These are phyloP conservation scores for Colletotrichum spaethianum DNA, from an alignment of 2,329 filamentous ascomycete species.

Conservation along the genomic window DNA sequence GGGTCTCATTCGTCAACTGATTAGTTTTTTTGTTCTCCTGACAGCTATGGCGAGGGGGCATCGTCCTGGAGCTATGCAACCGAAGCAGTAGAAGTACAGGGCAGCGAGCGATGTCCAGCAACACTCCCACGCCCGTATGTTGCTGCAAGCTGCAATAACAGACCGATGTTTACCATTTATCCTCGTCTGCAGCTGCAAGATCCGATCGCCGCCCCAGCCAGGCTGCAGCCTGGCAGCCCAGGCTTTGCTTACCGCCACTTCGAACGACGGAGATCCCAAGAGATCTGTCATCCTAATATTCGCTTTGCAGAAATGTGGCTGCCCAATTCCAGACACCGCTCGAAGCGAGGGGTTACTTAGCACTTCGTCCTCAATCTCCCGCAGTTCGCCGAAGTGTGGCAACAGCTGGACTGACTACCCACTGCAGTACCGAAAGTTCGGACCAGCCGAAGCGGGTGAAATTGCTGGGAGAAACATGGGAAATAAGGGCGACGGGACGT, in stretches of 20 bases:
- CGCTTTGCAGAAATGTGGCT: conserved; percentile 19
- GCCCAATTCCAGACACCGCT: conserved; percentile 21
- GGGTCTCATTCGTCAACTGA: not conserved
- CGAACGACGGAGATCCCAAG: conserved; percentile 13
- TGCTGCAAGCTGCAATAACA: conserved; percentile 14
- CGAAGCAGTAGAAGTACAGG: not conserved
- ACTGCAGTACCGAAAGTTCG: not conserved
- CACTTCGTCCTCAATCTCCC: not conserved
- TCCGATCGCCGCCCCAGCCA: conserved; percentile 35
- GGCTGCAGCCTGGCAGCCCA: conserved; percentile 27
- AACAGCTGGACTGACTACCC: not conserved
- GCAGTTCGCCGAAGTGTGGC: not conserved
- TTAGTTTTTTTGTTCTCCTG: not conserved
- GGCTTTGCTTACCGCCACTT: conserved; percentile 38
- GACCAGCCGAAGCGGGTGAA: conserved; percentile 3
- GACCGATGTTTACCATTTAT: conserved; percentile 13
- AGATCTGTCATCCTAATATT: conserved; percentile 16
- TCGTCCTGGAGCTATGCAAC: not conserved
- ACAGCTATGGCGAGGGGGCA: no score
- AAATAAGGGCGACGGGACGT: not conserved
- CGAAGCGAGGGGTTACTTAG: conserved; percentile 1
- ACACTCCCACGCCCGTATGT: not conserved
- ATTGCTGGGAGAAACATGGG: conserved; percentile 11
- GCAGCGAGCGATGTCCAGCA: not conserved
- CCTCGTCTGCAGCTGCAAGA: conserved; percentile 29